Conservation (phyloP, 176 grass and related monocot species). For the Pontederia paniculata region DNA sequence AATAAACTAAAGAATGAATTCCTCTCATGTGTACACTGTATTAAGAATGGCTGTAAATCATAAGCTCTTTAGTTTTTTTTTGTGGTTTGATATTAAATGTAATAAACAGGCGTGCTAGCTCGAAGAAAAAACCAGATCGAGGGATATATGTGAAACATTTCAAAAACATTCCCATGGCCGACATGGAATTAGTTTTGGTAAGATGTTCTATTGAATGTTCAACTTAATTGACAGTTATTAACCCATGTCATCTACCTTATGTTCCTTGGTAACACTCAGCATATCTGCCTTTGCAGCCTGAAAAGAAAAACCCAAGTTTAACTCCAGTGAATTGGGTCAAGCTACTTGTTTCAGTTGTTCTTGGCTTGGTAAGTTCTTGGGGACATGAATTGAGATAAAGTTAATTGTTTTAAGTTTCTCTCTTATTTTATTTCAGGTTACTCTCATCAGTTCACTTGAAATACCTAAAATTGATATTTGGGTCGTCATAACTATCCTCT, state of each 20-base stretch:
- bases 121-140: constrained; percentile 46
- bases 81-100: constrained; percentile 12
- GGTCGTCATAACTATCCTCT: constrained; percentile 63
- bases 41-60: too few relatives aligned
- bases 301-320: constrained; percentile 97
- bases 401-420: constrained; percentile 1
- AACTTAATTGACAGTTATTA: neutral
- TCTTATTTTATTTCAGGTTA: constrained; percentile 41
- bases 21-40: too few relatives aligned
- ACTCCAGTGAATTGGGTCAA: constrained; percentile 94
- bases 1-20: too few relatives aligned
- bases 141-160: constrained; percentile 94
- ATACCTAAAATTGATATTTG: constrained; percentile 89
- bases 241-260: neutral
- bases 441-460: constrained; percentile 72
- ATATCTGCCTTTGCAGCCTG: constrained; percentile 44
- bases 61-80: neutral
- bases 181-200: constrained; percentile 97
- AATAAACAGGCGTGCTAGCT: constrained; percentile 48
- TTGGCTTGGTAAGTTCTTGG: constrained; percentile 89
- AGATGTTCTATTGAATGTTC: constrained; percentile 15
- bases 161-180: constrained; percentile 97
- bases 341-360: constrained; percentile 67
- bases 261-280: neutral
- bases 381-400: neutral